Evolutionary conservation across 2,329 filamentous ascomycete genomes (phyloP), one percentile per base, ranked within the genome.

Genomic region (Trichoderma sp.): DNA sequence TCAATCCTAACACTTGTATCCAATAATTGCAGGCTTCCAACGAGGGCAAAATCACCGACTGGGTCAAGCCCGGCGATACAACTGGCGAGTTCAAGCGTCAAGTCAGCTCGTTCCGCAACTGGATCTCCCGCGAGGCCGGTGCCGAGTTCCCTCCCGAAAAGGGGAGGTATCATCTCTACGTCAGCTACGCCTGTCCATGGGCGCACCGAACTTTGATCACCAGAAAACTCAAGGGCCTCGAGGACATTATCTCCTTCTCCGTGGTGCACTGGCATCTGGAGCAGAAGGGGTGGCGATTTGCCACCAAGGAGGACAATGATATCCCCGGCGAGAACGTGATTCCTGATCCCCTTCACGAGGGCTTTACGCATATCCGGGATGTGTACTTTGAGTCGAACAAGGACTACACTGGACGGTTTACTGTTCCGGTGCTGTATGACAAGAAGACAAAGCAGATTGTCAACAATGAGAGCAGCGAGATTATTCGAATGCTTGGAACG

Each of bases 131-230:
- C 74, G 88, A 93, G 76, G 82, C 89, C 1, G 91, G 88, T 55
- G 91, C 93, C 6, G 83, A 91, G 80, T 98, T 94, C 76, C 92
- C 94, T 6, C 88, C 94, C 1, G 95, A 98, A 83, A 93, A 93
- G 83, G 93, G 88, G 68, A 88, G 96, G 70, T 99, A 99, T 81
- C 96, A 99, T 83, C 89, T 99, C 76, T 99, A 95, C 80, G 92
- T 97, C 75, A 95, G 92, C 77, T 97, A 97, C 82, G 95, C 95
- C 7, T 98, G 95, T 82, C 95, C 95, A 4, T 98, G 95, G 95
- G 91, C 95, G 6, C 93, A 94, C 78, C 91, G 96, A 57, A 92
- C 94, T 0, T 86, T 98, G 75, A 97, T 98, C 76, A 92, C 93
- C 3, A 88, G 95, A 72, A 92, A 94, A 80, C 87, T 99, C 77